Conservation (phyloP, 2,329 filamentous ascomycete genomes). For the Graphilbum sp. region DNA sequence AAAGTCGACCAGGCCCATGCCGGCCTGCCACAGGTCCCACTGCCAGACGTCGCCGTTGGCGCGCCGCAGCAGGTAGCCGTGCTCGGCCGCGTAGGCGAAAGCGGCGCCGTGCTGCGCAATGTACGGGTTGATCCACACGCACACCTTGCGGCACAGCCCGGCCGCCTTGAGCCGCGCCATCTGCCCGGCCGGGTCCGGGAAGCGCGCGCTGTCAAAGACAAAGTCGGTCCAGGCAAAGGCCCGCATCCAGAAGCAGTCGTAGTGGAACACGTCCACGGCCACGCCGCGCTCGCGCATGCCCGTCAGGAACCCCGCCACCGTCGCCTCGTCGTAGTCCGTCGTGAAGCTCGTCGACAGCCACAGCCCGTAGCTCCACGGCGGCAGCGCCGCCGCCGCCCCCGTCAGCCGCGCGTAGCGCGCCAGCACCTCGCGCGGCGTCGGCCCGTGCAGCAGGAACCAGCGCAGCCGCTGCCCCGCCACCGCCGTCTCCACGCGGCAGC, state of each 20-base stretch:
- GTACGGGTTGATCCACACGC: slow-evolving; percentile 65
- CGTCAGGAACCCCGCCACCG: slow-evolving; percentile 50
- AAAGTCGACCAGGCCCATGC: slow-evolving; percentile 60
- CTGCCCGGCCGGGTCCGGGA: slow-evolving; percentile 50
- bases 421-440: slow-evolving; percentile 55
- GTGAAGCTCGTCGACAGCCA: slow-evolving; percentile 67
- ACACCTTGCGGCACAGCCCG: slow-evolving; percentile 46
- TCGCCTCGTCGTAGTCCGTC: slow-evolving; percentile 54
- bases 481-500: slow-evolving; percentile 51
- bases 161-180: slow-evolving; percentile 47
- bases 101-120: slow-evolving; percentile 52
- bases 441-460: slow-evolving; percentile 59
- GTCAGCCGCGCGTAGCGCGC: slow-evolving; percentile 51
- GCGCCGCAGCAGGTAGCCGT: slow-evolving; percentile 53
- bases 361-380: slow-evolving; percentile 59
- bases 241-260: slow-evolving; percentile 65
- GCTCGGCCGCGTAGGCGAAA: slow-evolving; percentile 46
- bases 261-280: slow-evolving; percentile 57
- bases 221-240: slow-evolving; percentile 65
- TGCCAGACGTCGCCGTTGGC: slow-evolving; percentile 57
- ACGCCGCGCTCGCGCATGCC: slow-evolving; percentile 50
- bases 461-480: slow-evolving; percentile 54
- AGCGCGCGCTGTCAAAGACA: slow-evolving; percentile 49
- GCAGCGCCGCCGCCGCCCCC: slow-evolving; percentile 46
- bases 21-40: slow-evolving; percentile 64